Base-by-base conservation (phyloP, 148 eudicot species). In the Suaeda aralocaspica region DNA sequence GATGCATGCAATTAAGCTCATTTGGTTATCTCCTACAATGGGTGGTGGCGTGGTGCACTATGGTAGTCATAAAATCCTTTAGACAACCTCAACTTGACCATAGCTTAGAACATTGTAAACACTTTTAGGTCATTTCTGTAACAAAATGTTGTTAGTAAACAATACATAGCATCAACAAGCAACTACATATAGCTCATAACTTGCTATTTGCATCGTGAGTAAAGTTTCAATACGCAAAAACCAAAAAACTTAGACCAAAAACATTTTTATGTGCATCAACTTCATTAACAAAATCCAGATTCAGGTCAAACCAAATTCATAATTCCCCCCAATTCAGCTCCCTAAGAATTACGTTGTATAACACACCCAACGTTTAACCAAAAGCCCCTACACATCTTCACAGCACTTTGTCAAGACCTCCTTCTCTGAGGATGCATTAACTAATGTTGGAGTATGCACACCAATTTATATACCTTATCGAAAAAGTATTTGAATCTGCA, bases 401-500 rank as follows among this genome's bases (percentile, higher is more conserved):
- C 24, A 51, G n/a, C 56, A 5, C 31, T 8, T 66, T 65, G 56
- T 56, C 41, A 60, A 57, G 66, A 46, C n/a, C 61, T 41, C 36
- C 39, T 26, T 65, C 46, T 66, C 48, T 36, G 33, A 49, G 57
- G 70, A 50, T 45, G 45, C 56, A 66, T 16, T 67, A 60, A 67
- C 42, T 33, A 73, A 48, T 56, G 58, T 71, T 59, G 67, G 31
- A 65, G 46, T 65, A 66, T 52, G 25, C 74, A 71, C 59, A 66
- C 74, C 50, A 60, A 76, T 66, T 68, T 77, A 77, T 77, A 59
- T 77, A 77, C 66, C 50, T 71, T 52, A 18, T 21, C 22, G 33
- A 70, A 45, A 58, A 57, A 46, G 70, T 64, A 46, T 46, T 33
- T 59, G 59, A 64, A 34, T 69, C 65, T 56, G 33, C 74, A 55